Percentiles rank a stretch among this genome's conserved stretches.
phyloP scores from a whole-genome alignment of 1,139 yeast species.

The Arxiozyma bovina region DNA sequence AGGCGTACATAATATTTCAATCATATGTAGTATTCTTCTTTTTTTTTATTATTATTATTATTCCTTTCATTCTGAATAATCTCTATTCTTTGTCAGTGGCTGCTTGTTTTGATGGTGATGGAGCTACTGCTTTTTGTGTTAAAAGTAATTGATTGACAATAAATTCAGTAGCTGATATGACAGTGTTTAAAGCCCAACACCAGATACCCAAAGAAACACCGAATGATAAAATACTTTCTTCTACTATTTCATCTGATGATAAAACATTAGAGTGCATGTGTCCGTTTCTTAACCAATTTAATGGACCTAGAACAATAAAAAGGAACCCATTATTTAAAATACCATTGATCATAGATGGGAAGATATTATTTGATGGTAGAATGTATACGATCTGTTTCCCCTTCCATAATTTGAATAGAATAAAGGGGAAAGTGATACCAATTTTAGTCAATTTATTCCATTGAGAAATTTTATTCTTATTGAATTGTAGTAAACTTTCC shows the following conservation, averaged over 20 bases:
- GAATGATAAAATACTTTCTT: constrained; percentile 6
- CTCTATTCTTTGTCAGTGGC: neutral
- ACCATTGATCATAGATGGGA: constrained; percentile 26
- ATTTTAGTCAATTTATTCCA: constrained; percentile 39
- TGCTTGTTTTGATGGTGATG: neutral
- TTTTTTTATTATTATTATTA: too few relatives aligned
- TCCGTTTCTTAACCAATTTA: constrained; percentile 8
- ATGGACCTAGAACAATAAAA: constrained; percentile 24
- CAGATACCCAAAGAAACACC: constrained; percentile 30
- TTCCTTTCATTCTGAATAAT: neutral
- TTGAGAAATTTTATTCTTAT: constrained; percentile 20
- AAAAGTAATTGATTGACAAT: constrained; percentile 15
- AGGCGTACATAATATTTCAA: neutral
- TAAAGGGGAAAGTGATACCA: constrained; percentile 26
- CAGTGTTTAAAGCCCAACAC: constrained; percentile 29
- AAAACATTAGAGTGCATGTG: neutral
- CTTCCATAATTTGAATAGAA: constrained; percentile 26
- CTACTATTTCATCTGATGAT: neutral
- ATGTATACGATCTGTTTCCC: constrained; percentile 28
- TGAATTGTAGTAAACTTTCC: constrained; percentile 47
- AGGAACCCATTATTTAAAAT: constrained; percentile 28
- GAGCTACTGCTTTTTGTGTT: constrained; percentile 1
- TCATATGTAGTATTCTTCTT: too few relatives aligned
- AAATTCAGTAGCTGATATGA: constrained; percentile 22
- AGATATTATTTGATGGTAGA: constrained; percentile 22